Evolutionary conservation across 805 yeast species (phyloP).

Genomic region (Barnettozyma vustinii): DNA sequence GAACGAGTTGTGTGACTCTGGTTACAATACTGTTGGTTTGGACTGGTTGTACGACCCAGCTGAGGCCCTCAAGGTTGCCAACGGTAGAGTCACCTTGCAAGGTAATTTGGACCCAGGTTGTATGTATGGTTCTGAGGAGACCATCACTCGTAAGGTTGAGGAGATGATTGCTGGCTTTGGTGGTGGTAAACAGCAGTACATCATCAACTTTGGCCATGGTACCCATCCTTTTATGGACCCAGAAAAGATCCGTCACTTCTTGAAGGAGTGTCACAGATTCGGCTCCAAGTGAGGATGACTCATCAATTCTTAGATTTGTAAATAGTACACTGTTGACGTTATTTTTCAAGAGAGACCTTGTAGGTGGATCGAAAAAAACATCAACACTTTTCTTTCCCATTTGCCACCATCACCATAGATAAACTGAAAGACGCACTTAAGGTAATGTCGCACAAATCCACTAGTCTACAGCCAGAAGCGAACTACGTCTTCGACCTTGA

Average conservation of each 20-base stretch:
- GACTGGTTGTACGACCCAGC: conserved; percentile 89
- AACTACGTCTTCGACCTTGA: conserved; percentile 47
- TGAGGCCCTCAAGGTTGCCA: conserved; percentile 71
- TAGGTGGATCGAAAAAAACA: neutral
- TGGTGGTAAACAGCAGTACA: conserved; percentile 89
- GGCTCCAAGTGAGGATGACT: conserved; percentile 40
- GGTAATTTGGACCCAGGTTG: conserved; percentile 96
- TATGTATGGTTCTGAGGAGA: conserved; percentile 84
- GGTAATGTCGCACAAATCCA: neutral
- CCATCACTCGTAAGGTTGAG: conserved; percentile 74
- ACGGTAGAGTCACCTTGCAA: conserved; percentile 79
- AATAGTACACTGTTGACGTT: neutral
- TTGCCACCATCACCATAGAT: neutral
- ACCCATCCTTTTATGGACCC: conserved; percentile 98
- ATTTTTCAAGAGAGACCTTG: too few species aligned
- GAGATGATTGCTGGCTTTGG: conserved; percentile 87
- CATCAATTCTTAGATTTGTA: neutral
- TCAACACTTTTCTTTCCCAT: neutral
- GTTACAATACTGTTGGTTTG: conserved; percentile 83
- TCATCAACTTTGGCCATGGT: conserved; percentile 95
- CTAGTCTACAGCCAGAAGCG: conserved; percentile 24
- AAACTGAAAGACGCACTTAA: neutral
- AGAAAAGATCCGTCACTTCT: conserved; percentile 76
- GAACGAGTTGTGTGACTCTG: conserved; percentile 73
- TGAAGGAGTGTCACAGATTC: conserved; percentile 80